These are phyloP conservation scores for Populus hybrid DNA, from an alignment of 441 rosid species.

Conservation along the genomic window DNA sequence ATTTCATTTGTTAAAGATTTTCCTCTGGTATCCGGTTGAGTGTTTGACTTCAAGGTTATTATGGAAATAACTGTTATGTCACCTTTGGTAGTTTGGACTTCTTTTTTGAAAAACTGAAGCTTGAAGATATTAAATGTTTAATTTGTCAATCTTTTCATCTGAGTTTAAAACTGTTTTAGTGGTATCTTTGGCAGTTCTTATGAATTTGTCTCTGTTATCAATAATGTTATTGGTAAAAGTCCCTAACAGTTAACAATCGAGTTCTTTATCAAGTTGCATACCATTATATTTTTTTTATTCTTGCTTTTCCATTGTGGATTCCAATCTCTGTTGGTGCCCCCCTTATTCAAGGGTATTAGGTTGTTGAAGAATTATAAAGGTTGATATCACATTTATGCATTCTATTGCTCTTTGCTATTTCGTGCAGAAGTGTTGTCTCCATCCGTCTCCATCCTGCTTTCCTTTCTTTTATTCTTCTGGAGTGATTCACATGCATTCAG, in stretches of 20 bases:
- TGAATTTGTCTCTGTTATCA: neutral
- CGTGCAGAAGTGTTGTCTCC: neutral
- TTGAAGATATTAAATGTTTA: neutral
- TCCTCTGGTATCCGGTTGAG: neutral
- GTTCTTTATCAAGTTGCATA: neutral
- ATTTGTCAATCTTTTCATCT: neutral
- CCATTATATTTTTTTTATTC: too few species aligned
- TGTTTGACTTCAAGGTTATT: neutral
- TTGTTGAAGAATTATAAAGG: neutral
- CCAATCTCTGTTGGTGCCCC: neutral
- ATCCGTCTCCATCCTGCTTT: neutral
- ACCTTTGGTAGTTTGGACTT: neutral
- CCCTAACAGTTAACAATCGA: neutral
- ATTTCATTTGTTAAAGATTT: conserved; percentile 5
- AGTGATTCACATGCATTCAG: neutral
- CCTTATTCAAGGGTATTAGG: neutral
- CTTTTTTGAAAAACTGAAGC: neutral
- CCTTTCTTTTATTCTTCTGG: neutral
- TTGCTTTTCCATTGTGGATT: neutral
- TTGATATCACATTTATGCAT: neutral
- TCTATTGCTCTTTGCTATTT: neutral
- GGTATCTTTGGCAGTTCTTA: neutral
- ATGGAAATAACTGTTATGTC: neutral
- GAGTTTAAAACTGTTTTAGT: neutral
- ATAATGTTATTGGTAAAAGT: neutral